These are phyloP conservation scores for Alternaria brassicae DNA, from an alignment of 2,329 filamentous ascomycete genomes.

Conservation along the genomic window DNA sequence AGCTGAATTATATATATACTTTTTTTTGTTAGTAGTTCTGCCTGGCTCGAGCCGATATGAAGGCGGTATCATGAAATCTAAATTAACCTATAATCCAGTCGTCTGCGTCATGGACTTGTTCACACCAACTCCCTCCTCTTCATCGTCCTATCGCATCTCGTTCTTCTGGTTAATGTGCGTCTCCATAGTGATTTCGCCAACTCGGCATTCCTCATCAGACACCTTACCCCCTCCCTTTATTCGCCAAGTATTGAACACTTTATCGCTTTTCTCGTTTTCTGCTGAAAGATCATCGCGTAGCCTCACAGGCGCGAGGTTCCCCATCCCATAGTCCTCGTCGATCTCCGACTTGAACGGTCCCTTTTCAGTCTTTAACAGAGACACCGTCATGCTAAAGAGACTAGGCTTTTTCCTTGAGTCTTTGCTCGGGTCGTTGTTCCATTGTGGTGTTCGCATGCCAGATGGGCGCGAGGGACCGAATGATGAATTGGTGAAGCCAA, in stretches of 20 bases:
- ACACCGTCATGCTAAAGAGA: conserved; percentile 31
- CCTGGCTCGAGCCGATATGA: conserved; percentile 1
- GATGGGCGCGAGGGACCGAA: conserved; percentile 18
- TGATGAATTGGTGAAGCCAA: conserved; percentile 32
- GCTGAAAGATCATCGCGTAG: conserved; percentile 36
- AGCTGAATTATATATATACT: neutral
- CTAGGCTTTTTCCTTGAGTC: conserved; percentile 27
- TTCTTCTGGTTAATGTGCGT: conserved; percentile 34
- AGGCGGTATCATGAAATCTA: conserved; percentile 14
- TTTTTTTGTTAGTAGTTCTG: neutral
- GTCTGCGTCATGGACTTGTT: neutral
- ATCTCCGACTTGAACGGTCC: conserved; percentile 19
- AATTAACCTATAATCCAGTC: neutral
- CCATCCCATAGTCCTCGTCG: conserved; percentile 34
- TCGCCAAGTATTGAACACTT: conserved; percentile 38
- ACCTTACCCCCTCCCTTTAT: conserved; percentile 37
- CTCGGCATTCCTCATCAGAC: conserved; percentile 35
- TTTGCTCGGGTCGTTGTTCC: conserved; percentile 18
- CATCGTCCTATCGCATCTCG: conserved; percentile 10
- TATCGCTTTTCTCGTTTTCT: conserved; percentile 29
- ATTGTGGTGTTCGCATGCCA: conserved; percentile 29
- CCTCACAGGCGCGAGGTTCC: conserved; percentile 33
- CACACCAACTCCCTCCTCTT: neutral
- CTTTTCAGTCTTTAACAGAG: conserved; percentile 34
- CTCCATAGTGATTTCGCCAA: conserved; percentile 37